These are phyloP conservation scores for Cyberlindnera bimundalis DNA, from an alignment of 805 yeast genomes.

Conservation along the genomic window DNA sequence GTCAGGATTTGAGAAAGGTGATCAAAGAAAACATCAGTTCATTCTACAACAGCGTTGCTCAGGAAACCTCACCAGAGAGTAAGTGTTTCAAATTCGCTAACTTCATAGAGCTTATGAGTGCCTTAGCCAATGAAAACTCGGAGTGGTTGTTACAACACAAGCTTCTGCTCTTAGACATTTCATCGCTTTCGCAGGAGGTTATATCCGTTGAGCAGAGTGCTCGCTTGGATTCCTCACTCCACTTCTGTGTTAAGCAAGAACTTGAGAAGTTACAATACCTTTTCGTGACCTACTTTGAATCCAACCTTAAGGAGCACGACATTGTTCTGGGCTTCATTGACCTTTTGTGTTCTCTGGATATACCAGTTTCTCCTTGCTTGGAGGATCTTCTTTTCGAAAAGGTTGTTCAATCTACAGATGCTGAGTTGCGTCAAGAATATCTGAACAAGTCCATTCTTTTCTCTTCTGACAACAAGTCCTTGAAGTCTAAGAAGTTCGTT, in stretches of 20 bases:
- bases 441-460: slow-evolving; percentile 50
- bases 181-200: slow-evolving; percentile 42
- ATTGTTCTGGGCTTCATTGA: slow-evolving; percentile 40
- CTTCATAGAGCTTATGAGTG: slow-evolving; percentile 58
- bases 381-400: slow-evolving; percentile 55
- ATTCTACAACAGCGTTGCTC: slow-evolving; percentile 44
- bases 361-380: slow-evolving; percentile 44
- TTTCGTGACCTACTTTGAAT: slow-evolving; percentile 37
- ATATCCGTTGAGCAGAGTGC: slow-evolving; percentile 38
- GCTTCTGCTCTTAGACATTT: slow-evolving; percentile 41
- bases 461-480: slow-evolving; percentile 42
- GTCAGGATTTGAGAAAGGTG: slow-evolving; percentile 52
- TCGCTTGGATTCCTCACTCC: slow-evolving; percentile 53
- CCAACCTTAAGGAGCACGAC: slow-evolving; percentile 35
- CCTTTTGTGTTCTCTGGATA: slow-evolving; percentile 41
- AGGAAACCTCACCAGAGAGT: slow-evolving; percentile 48
- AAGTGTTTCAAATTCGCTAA: slow-evolving; percentile 70
- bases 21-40: slow-evolving; percentile 50
- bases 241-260: slow-evolving; percentile 71
- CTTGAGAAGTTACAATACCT: slow-evolving; percentile 55
- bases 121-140: slow-evolving; percentile 46
- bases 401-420: slow-evolving; percentile 50
- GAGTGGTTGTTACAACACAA: slow-evolving; percentile 59
- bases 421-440: slow-evolving; percentile 44
- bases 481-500: slow-evolving; percentile 58